Evolutionary conservation across 495 filamentous ascomycete genomes (phyloP), one percentile per base, ranked within the genome.

Genomic region (Lichenothelia convexa): DNA sequence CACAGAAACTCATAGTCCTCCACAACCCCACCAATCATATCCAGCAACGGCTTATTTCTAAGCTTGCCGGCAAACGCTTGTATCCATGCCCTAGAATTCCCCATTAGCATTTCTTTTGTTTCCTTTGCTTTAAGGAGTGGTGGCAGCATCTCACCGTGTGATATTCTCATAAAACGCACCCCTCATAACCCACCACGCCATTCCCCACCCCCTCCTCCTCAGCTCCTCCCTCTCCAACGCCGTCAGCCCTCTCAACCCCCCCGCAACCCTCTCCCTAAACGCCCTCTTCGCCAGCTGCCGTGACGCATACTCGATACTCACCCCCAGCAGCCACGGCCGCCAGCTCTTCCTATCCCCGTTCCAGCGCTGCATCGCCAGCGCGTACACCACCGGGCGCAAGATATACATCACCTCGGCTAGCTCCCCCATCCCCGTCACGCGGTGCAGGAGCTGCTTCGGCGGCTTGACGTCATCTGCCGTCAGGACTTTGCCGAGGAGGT

Each of bases 1-100:
- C 89, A 97, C 12, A 97, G 63, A 50, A 89, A 94, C 51, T 91
- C 81, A 47, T 95, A 95, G 50, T 97, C 91, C 53, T 92, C 86
- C 38, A 95, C 48, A 17, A 97, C 68, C 35, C 75, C 84, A 1
- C 70, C 73, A 12, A 94, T 61, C 45, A 95, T 59, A 45, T 78
- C 75, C 35, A 91, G 67, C 50, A 93, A 59, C 32, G 78, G 76
- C 47, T 79, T 78, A 30, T 67, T 66, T 45, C 73, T 75, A 47
- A 94, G 69, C 47, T 71, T 80, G 18, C 51, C 56, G 2, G 80
- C 74, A 15, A 78, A 30, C 20, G 61, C 59, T 42, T 68, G 65
- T 32, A 82, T 54, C 57, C 77, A 69, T 5, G 64, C 57, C 49
- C 71, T 76, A 40, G n/a, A n/a, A 38, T 30, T 18, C 12, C 18